Conservation (phyloP, 2,329 filamentous ascomycete genomes). For the Talaromyces sp. region DNA sequence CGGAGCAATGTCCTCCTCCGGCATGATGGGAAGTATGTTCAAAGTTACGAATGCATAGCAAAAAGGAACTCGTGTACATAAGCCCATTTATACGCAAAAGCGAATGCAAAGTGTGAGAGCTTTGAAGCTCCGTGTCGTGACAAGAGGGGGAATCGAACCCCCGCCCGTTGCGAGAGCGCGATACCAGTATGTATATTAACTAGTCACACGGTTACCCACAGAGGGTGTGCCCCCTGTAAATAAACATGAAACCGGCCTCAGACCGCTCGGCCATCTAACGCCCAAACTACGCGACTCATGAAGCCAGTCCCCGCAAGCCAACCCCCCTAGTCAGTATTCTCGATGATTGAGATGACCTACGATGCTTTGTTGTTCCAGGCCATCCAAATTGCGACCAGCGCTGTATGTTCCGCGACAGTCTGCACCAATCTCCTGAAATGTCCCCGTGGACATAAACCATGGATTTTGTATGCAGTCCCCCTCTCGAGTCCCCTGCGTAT, state of each 20-base stretch:
- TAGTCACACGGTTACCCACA: background rate
- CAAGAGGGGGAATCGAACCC: constrained; percentile 1
- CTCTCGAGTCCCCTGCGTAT: background rate
- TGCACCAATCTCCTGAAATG: background rate
- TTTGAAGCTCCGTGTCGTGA: background rate
- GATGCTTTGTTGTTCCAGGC: background rate
- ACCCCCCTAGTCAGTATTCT: background rate
- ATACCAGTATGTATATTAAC: background rate
- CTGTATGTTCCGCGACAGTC: background rate
- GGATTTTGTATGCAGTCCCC: background rate
- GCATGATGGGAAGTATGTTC: too few relatives aligned
- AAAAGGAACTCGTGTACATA: background rate
- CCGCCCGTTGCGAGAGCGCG: background rate
- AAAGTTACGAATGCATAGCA: background rate
- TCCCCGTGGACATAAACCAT: background rate
- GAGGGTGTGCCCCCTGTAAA: background rate
- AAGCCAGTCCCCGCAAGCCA: background rate
- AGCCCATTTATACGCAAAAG: background rate
- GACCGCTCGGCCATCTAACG: background rate
- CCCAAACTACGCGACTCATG: background rate
- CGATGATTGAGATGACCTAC: background rate
- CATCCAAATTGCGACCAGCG: background rate
- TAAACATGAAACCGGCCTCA: background rate
- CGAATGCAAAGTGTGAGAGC: background rate
- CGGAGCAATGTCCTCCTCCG: background rate